Evolutionary conservation across 441 rosid species (phyloP).

Genomic region (Gossypium schwendimanii): DNA sequence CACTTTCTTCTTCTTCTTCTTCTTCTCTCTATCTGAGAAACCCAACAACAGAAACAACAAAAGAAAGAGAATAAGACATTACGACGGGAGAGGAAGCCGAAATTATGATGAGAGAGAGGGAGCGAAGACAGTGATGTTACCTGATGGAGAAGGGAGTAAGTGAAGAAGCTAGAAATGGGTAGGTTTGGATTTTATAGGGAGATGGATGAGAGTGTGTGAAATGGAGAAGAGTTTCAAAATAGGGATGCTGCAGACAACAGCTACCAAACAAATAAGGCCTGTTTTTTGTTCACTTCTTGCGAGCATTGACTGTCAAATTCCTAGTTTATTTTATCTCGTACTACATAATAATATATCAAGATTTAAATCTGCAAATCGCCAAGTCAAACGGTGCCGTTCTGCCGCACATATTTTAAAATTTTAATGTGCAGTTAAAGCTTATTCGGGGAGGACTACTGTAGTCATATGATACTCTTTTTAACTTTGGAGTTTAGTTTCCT

Average conservation of each 20-base stretch:
- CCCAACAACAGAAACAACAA: slow-evolving; percentile 10
- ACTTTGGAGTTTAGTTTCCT: too few relatives aligned
- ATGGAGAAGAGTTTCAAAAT: slow-evolving; percentile 32
- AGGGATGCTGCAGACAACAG: slow-evolving; percentile 70
- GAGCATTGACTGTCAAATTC: neutral
- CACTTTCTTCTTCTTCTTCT: neutral
- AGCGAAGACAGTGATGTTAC: slow-evolving; percentile 12
- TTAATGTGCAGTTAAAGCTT: too few relatives aligned
- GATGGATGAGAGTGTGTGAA: slow-evolving; percentile 6
- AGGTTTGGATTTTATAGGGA: slow-evolving; percentile 28
- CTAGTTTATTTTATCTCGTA: neutral
- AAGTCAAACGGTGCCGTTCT: neutral
- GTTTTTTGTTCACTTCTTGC: neutral
- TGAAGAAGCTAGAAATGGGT: slow-evolving; percentile 23
- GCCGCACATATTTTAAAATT: neutral
- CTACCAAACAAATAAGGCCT: slow-evolving; percentile 45
- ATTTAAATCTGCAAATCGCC: neutral
- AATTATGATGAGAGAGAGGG: neutral
- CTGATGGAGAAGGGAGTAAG: slow-evolving; percentile 4
- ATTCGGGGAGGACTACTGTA: too few relatives aligned
- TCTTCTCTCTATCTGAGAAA: neutral
- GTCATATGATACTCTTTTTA: too few relatives aligned
- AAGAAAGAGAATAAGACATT: neutral
- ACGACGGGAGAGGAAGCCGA: neutral
- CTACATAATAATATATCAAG: neutral